Conservation (phyloP, 176 grass and related monocot genomes). For the Raddia distichophylla region DNA sequence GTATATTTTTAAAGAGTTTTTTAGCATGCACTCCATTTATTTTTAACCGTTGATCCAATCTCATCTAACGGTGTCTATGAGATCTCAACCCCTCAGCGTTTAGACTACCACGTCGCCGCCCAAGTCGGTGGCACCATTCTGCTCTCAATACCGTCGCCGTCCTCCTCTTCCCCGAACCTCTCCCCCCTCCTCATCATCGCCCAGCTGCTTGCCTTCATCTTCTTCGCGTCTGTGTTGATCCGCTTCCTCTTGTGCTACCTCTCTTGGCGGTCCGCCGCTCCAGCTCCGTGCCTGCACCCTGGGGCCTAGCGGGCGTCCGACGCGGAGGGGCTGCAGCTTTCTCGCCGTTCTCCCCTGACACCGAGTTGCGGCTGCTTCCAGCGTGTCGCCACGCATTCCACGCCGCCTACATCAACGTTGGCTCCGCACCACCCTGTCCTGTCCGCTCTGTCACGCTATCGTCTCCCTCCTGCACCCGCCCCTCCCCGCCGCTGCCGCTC, state of each 20-base stretch:
- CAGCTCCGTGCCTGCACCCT: constrained; percentile 21
- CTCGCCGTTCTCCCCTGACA: constrained; percentile 61
- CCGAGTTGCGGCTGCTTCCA: constrained; percentile 85
- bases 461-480: constrained; percentile 66
- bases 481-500: constrained; percentile 33
- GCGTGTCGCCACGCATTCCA: constrained; percentile 93
- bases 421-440: constrained; percentile 79
- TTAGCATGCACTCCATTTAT: too few relatives aligned
- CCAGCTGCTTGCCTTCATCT: constrained; percentile 65
- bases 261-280: constrained; percentile 37
- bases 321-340: background rate
- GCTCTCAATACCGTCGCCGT: constrained; percentile 30
- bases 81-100: too few relatives aligned
- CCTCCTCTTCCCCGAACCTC: constrained; percentile 52
- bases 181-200: constrained; percentile 78
- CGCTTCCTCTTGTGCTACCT: constrained; percentile 80
- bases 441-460: constrained; percentile 84
- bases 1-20: too few relatives aligned
- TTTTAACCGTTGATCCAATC: too few relatives aligned
- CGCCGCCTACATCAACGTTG: constrained; percentile 76
- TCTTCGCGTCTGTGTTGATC: constrained; percentile 70
- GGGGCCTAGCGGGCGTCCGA: constrained; percentile 23
- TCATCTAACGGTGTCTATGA: too few relatives aligned
- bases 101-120: too few relatives aligned
- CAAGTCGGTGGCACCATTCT: constrained; percentile 18